Evolutionary conservation across 1,284 basidiomycete species (phyloP), one percentile per base, ranked within the genome.

Genomic region (Apiotrichum sp.): DNA sequence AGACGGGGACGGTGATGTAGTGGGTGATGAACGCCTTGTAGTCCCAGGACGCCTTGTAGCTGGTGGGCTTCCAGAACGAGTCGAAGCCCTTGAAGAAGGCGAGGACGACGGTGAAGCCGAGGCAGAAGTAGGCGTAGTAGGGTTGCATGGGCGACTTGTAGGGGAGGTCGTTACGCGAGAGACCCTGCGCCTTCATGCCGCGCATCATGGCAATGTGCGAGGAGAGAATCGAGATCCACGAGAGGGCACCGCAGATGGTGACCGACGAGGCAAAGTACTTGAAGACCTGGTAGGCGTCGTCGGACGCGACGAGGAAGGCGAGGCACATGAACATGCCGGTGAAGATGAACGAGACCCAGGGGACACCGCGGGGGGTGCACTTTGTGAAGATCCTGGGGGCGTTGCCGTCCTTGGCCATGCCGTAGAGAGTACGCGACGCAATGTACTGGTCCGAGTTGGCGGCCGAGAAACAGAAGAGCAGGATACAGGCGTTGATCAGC

Each of bases 191-290:
- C 61, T 83, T 79, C 60, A 88, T 74, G 1, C 84, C 85, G 64
- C 80, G 79, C 85, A 87, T 86, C 73, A 88, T 87, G 11, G 78
- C 79, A 56, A 88, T 82, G 74, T 88, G 86, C 9, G 82, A 82
- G 47, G 80, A 82, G 43, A 81, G 73, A 56, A 89, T 88, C 29
- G 79, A 82, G 78, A 88, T 68, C 86, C 86, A 87, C 6, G 85
- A 86, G 22, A 86, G 77, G 31, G 84, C 82, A 44, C 86, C 86
- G 64, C 85, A 85, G 45, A 83, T 83, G 6, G 84, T 83, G 41
- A 86, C 83, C 47, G 86, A 71, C 62, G 84, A 84, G 34, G 85
- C 83, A 63, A 89, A 88, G 80, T 84, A 89, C 49, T 60, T 55
- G 62, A 88, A 88, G 11, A 87, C 83, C 78, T 50, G 38, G 43